Conservation (phyloP, 1,139 yeast genomes). For the Kodamaea suecica region DNA sequence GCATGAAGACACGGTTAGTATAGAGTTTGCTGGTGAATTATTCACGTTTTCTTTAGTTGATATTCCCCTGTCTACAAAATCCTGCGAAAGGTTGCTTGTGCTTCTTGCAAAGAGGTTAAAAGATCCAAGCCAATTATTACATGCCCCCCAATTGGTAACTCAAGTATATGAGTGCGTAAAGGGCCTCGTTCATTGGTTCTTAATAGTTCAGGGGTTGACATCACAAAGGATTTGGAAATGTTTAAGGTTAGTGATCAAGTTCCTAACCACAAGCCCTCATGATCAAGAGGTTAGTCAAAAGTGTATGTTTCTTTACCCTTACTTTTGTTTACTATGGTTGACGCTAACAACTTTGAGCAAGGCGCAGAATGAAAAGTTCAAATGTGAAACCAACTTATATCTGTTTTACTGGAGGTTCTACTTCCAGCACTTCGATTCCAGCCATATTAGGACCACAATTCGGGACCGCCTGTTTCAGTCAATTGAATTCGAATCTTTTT, state of each 20-base stretch:
- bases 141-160: constrained; percentile 1
- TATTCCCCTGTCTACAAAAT: constrained; percentile 18
- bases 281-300: constrained; percentile 4
- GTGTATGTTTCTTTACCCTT: constrained; percentile 18
- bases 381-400: constrained; percentile 1
- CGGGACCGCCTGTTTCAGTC: constrained; percentile 2
- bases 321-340: constrained; percentile 23
- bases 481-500: constrained; percentile 16
- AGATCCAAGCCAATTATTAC: background rate
- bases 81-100: constrained; percentile 16
- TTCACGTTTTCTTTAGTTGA: constrained; percentile 29
- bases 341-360: constrained; percentile 5
- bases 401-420: constrained; percentile 13
- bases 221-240: constrained; percentile 12
- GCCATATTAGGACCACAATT: background rate
- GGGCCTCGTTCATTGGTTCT: constrained; percentile 31
- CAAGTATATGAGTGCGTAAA: constrained; percentile 22
- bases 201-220: constrained; percentile 31
- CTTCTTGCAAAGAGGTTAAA: constrained; percentile 8
- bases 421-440: constrained; percentile 7
- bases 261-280: constrained; percentile 1
- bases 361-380: background rate
- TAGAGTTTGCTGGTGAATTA: constrained; percentile 19
- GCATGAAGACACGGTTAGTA: constrained; percentile 18
- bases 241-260: constrained; percentile 3